These are phyloP conservation scores for Botrytis pseudocinerea DNA, from an alignment of 2,329 filamentous ascomycete species.

Conservation along the genomic window DNA sequence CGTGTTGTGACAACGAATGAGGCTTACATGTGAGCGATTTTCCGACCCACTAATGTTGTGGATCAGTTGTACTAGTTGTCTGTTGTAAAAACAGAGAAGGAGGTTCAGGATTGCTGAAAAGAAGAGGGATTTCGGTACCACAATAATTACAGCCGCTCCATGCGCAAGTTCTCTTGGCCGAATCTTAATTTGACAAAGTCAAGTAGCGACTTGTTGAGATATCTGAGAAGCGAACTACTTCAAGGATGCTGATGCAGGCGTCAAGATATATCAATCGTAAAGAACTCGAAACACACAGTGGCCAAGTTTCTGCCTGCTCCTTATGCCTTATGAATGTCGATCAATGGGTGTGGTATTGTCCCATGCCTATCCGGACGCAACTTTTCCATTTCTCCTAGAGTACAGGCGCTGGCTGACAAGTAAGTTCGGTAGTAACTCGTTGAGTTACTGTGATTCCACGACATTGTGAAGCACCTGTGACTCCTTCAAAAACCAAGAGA, in stretches of 20 bases:
- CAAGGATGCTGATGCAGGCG: background rate
- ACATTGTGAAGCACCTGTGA: slow-evolving; percentile 20
- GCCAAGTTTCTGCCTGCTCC: background rate
- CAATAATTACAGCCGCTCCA: background rate
- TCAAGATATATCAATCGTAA: background rate
- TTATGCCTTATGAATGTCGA: background rate
- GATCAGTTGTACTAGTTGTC: slow-evolving; percentile 8
- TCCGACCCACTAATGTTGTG: slow-evolving; percentile 14
- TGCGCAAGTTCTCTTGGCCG: background rate
- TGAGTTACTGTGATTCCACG: background rate
- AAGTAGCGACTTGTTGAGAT: background rate
- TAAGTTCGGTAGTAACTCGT: slow-evolving; percentile 14
- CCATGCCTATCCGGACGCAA: background rate
- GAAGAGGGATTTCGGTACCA: background rate
- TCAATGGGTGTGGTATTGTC: background rate
- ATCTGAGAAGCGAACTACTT: background rate
- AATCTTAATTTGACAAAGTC: background rate
- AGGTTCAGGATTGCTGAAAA: background rate
- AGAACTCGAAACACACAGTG: background rate
- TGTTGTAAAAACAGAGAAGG: background rate
- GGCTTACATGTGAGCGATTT: slow-evolving; percentile 20
- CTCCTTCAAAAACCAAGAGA: background rate
- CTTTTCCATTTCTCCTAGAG: background rate
- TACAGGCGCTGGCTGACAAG: slow-evolving; percentile 1
- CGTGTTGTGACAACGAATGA: slow-evolving; percentile 16